Conservation (phyloP, 2,329 filamentous ascomycete genomes). For the Shiraia sp. region DNA sequence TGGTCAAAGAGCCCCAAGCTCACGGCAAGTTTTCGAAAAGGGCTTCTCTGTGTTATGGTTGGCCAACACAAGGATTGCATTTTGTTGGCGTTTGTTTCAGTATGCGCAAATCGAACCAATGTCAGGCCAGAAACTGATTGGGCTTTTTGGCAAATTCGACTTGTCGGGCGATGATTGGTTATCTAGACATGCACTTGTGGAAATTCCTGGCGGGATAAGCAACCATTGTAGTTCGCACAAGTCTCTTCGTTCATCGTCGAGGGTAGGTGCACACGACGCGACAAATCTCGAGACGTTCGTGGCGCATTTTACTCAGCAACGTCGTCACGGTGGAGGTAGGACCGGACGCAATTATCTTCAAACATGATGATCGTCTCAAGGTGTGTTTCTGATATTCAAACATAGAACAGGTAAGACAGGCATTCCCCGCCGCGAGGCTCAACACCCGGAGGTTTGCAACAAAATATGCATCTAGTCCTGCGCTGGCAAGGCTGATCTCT, state of each 20-base stretch:
- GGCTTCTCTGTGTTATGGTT: slow-evolving; percentile 1
- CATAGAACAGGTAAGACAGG: slow-evolving; percentile 2
- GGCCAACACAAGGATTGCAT: background rate
- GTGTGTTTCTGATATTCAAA: slow-evolving; percentile 4
- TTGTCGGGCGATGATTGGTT: background rate
- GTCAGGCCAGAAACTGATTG: too few species aligned
- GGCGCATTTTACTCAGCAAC: too few species aligned
- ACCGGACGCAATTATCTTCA: slow-evolving; percentile 1
- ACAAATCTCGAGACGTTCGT: too few species aligned
- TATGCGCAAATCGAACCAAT: slow-evolving; percentile 5
- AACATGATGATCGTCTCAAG: slow-evolving; percentile 5
- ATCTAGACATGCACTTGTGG: too few species aligned
- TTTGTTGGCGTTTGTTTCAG: slow-evolving; percentile 7
- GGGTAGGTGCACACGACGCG: background rate
- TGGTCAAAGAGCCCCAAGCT: slow-evolving; percentile 2
- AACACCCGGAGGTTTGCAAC: background rate
- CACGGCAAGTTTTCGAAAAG: slow-evolving; percentile 1
- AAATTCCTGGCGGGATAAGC: too few species aligned
- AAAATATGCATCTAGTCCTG: slow-evolving; percentile 6
- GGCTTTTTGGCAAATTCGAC: too few species aligned
- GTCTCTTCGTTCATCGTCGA: background rate
- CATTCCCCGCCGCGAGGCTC: background rate
- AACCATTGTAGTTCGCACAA: background rate
- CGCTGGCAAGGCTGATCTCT: slow-evolving; percentile 5
- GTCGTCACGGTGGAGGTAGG: background rate